phyloP scores from a whole-genome alignment of 306 rosid species.

The Crotalaria pallida region DNA sequence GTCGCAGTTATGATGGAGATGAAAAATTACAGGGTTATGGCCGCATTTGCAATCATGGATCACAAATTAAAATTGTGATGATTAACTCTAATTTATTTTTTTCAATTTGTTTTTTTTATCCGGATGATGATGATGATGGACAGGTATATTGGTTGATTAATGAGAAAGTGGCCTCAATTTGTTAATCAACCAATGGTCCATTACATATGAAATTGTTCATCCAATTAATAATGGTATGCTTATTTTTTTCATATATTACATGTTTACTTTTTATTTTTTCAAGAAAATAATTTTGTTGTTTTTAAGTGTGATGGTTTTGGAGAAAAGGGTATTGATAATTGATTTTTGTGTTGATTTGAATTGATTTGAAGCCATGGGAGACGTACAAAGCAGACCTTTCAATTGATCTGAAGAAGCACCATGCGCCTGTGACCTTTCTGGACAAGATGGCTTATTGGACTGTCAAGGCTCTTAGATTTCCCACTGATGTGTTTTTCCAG shows the following conservation, averaged over 20 bases:
- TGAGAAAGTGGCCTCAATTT: background rate
- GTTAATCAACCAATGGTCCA: too few relatives aligned
- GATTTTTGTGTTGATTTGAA: background rate
- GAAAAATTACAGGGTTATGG: too few relatives aligned
- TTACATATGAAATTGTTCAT: background rate
- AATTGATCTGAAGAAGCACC: constrained; percentile 66
- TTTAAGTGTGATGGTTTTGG: background rate
- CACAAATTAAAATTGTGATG: too few relatives aligned
- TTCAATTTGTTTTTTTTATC: background rate
- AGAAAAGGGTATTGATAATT: background rate
- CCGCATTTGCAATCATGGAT: too few relatives aligned
- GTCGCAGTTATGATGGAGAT: too few relatives aligned
- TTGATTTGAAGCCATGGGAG: constrained; percentile 65
- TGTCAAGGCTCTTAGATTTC: constrained; percentile 55
- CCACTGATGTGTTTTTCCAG: constrained; percentile 72
- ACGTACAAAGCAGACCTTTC: constrained; percentile 52
- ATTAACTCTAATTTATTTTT: too few relatives aligned
- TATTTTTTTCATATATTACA: too few relatives aligned
- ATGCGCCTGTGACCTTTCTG: constrained; percentile 43
- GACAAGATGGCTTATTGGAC: constrained; percentile 78
- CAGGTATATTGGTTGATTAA: background rate
- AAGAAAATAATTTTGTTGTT: background rate
- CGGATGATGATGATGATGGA: too few relatives aligned
- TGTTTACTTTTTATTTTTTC: too few relatives aligned
- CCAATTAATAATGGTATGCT: background rate